Evolutionary conservation across 306 rosid genomes (phyloP).

Genomic region (Begonia loranthoides): DNA sequence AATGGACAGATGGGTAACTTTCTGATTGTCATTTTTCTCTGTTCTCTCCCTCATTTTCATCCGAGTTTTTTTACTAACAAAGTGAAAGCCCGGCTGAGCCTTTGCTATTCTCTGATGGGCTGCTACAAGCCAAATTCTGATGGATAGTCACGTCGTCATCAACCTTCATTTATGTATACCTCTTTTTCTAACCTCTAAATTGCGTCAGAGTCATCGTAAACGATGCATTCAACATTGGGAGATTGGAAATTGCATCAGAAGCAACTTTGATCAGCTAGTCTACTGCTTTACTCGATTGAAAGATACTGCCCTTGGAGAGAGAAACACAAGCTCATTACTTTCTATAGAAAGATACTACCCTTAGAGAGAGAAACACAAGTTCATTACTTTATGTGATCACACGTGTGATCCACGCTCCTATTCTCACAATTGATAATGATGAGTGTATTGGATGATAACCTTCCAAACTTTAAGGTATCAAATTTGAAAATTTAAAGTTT

Average conservation of each 20-base stretch:
- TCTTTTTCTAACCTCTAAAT: constrained; percentile 44
- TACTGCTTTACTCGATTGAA: constrained; percentile 85
- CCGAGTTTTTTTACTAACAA: no score
- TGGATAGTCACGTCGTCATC: constrained; percentile 14
- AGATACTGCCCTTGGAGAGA: constrained; percentile 86
- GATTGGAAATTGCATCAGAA: constrained; percentile 60
- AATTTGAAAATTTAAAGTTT: no score
- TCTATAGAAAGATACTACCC: constrained; percentile 13
- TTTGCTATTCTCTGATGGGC: constrained; percentile 80
- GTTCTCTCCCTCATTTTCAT: constrained; percentile 53
- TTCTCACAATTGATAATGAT: no score
- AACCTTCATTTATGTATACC: constrained; percentile 33
- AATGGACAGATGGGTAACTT: constrained; percentile 22
- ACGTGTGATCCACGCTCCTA: no score
- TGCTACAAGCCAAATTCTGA: constrained; percentile 60
- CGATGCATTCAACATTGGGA: constrained; percentile 43
- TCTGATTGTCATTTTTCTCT: constrained; percentile 29
- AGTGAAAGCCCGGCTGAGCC: constrained; percentile 85
- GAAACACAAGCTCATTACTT: constrained; percentile 79
- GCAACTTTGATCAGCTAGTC: constrained; percentile 85
- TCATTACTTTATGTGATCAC: background rate
- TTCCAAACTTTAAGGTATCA: no score
- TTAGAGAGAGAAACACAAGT: constrained; percentile 17
- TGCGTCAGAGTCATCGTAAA: constrained; percentile 70
- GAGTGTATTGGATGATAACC: no score